Evolutionary conservation across 306 rosid genomes (phyloP), one percentile per base, ranked within the genome.

Genomic region (Vigna radiata): DNA sequence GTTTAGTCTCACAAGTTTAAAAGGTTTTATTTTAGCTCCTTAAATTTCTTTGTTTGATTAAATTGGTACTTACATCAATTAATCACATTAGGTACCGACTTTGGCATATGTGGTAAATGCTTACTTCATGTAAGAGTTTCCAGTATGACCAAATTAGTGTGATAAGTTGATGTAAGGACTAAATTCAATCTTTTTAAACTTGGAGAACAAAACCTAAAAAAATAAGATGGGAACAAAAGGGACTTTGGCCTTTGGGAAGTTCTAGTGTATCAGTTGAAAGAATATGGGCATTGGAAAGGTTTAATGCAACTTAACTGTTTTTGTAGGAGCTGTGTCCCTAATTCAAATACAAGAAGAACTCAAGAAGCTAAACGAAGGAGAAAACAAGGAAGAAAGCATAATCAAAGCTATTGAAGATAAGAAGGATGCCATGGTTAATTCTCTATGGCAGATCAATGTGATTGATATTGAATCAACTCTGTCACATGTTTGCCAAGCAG

Each of bases 381-480:
- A 88, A 59, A 87, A 85, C 80, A 91, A 54, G 69, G 99, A 92
- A 76, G 96, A 92, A 87, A 74, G 56, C 87, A 2, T 96, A 19
- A 29, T 61, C 52, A 92, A 89, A 81, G 90, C 85, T 78, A 52
- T 92, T 36, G 97, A 92, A 89, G 94, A 86, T 10, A 96, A 86
- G 87, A 96, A 87, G 88, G 96, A 89, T 46, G 89, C 84, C 70
- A 79, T 92, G 96, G 69, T 96, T 81, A 88, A 96, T 80, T 96
- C 99, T 53, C 85, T 91, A 19, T 96, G 99, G 98, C 88, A 85
- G 86, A 83, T 96, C 79, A 96, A 96, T 18, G 99, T 96, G 44
- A 93, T 92, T 18, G 99, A 96, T 81, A 96, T 96, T 10, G 99
- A 96, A 87, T 82, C 93, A 83, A 92, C 96, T 65, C 78, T 96